These are phyloP conservation scores for Cryphonectria nitschkei DNA, from an alignment of 2,329 filamentous ascomycete species.

Conservation along the genomic window DNA sequence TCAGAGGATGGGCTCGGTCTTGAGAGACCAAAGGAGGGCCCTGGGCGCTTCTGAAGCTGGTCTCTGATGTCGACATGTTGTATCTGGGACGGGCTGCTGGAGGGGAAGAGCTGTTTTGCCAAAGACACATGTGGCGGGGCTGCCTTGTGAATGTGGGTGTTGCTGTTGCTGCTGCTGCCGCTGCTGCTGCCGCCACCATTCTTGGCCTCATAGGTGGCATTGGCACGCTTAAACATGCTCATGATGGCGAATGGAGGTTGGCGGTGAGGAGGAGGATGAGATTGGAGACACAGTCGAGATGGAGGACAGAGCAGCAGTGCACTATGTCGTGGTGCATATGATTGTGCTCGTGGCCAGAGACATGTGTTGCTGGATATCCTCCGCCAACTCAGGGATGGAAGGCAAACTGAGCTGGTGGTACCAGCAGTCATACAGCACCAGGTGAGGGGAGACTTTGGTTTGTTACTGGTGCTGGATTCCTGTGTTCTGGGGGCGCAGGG, in stretches of 20 bases:
- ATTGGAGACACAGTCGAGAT: background rate
- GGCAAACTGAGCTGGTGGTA: slow-evolving; percentile 25
- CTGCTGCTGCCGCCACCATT: slow-evolving; percentile 27
- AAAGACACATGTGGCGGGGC: slow-evolving; percentile 38
- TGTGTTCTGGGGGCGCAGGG: background rate
- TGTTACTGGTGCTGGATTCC: slow-evolving; percentile 10
- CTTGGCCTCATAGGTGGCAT: slow-evolving; percentile 43
- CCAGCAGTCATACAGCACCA: slow-evolving; percentile 34
- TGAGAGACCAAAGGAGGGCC: slow-evolving; percentile 35
- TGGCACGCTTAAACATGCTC: slow-evolving; percentile 29
- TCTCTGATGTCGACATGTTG: slow-evolving; percentile 54
- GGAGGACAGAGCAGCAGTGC: background rate
- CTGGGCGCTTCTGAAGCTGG: slow-evolving; percentile 48
- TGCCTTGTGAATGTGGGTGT: slow-evolving; percentile 1
- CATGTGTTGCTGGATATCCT: slow-evolving; percentile 17
- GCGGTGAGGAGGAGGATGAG: background rate
- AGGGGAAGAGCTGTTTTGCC: slow-evolving; percentile 59
- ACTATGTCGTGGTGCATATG: background rate
- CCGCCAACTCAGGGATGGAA: slow-evolving; percentile 30
- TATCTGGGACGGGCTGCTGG: slow-evolving; percentile 54
- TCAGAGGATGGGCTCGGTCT: slow-evolving; percentile 22
- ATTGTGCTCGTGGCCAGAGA: background rate
- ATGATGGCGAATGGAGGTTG: slow-evolving; percentile 11
- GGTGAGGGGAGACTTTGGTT: slow-evolving; percentile 10
- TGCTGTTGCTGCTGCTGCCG: background rate